Evolutionary conservation across 768 basidiomycete genomes (phyloP).

Genomic region (Calocera viscosa): DNA sequence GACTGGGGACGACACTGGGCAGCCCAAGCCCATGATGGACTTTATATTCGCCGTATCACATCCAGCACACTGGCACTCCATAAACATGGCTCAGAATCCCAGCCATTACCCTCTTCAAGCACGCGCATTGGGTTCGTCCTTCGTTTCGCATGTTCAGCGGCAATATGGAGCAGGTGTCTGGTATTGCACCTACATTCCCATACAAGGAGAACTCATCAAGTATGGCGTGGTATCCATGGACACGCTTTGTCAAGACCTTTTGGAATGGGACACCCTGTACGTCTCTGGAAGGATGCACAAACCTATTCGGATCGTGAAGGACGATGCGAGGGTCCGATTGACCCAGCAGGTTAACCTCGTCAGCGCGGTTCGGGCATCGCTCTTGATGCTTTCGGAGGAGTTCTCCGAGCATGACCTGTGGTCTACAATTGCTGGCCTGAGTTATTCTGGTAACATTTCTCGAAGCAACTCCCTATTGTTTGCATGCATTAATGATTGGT

Average conservation of each 20-base stretch:
- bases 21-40: conserved; percentile 71
- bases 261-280: conserved; percentile 89
- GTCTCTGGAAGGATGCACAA: conserved; percentile 96
- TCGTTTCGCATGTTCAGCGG: conserved; percentile 65
- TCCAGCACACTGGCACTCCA: conserved; percentile 83
- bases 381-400: conserved; percentile 67
- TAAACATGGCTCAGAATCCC: conserved; percentile 87
- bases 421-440: conserved; percentile 70
- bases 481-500: not conserved
- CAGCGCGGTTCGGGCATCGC: conserved; percentile 78
- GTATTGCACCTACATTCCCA: conserved; percentile 86
- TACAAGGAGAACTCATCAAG: conserved; percentile 85
- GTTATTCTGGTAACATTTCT: conserved; percentile 39
- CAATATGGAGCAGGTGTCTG: conserved; percentile 64
- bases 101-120: conserved; percentile 83
- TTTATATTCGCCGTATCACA: conserved; percentile 95
- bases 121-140: conserved; percentile 68
- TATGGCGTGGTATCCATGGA: conserved; percentile 92
- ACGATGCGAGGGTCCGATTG: conserved; percentile 80
- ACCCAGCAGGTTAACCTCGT: conserved; percentile 90
- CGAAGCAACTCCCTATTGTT: not conserved
- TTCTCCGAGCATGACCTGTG: conserved; percentile 79
- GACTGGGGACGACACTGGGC: conserved; percentile 45
- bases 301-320: conserved; percentile 82
- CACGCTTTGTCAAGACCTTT: conserved; percentile 73